A percentile compares a stretch with the other conserved stretches of the same genome.
Conservation (phyloP, 106 monocot genomes). For the Phalaenopsis equestris region DNA sequence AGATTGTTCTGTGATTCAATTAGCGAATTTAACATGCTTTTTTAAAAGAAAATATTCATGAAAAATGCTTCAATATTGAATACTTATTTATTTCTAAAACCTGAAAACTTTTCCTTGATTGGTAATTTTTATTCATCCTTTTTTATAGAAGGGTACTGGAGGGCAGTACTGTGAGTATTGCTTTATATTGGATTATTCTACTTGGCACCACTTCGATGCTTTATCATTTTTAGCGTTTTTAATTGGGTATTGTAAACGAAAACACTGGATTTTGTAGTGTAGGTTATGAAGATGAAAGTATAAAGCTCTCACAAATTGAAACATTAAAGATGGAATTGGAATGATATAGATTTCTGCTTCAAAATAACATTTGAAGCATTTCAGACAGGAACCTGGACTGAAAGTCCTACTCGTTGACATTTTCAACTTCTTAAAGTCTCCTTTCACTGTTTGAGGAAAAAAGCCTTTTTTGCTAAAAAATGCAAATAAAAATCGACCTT, state of each 20-base stretch:
- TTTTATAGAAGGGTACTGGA: not conserved
- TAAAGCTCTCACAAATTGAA: too few relatives aligned
- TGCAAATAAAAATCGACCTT: too few relatives aligned
- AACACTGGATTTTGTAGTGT: not conserved
- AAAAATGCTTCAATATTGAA: not conserved
- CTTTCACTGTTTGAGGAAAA: too few relatives aligned
- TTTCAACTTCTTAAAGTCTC: too few relatives aligned
- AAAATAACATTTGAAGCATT: too few relatives aligned
- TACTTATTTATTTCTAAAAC: not conserved
- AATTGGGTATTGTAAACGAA: not conserved
- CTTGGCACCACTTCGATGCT: not conserved
- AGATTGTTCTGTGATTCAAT: not conserved
- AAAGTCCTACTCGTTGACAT: too few relatives aligned
- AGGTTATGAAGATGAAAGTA: too few relatives aligned
- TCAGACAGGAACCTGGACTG: too few relatives aligned
- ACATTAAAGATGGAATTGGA: not conserved
- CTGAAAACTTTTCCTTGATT: not conserved
- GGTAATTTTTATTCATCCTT: not conserved
- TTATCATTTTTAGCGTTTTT: not conserved
- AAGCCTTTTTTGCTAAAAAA: too few relatives aligned
- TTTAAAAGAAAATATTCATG: not conserved
- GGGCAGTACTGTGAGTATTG: not conserved
- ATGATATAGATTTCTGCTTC: not conserved
- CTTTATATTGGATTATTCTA: not conserved
- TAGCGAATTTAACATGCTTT: not conserved